Conservation (phyloP, 2,329 filamentous ascomycete genomes). For the Xylaria sp. region DNA sequence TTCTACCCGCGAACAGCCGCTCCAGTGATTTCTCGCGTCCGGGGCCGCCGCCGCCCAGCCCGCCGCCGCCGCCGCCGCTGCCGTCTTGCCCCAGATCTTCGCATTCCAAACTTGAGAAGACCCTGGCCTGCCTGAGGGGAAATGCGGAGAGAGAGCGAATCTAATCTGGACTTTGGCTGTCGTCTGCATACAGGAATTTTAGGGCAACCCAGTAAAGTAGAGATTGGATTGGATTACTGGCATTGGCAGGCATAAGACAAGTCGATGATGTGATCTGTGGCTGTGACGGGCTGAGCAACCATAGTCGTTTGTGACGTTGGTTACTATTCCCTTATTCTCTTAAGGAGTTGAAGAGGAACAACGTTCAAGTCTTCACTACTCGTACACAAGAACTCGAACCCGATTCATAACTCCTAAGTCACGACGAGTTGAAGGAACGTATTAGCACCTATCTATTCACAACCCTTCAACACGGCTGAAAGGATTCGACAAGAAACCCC, state of each 20-base stretch:
- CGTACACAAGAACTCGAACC: too few relatives aligned
- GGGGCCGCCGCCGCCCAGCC: not conserved
- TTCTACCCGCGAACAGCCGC: not conserved
- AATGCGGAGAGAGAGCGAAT: constrained; percentile 9
- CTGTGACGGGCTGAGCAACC: constrained; percentile 8
- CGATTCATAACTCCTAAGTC: too few relatives aligned
- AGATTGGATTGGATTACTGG: not conserved
- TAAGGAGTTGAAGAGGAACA: too few relatives aligned
- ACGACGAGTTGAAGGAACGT: too few relatives aligned
- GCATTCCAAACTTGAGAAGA: not conserved
- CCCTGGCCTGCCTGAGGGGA: constrained; percentile 3
- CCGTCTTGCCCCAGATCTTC: constrained; percentile 3
- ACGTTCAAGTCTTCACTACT: too few relatives aligned
- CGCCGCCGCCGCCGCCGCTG: not conserved
- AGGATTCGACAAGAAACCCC: too few relatives aligned
- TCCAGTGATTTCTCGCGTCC: constrained; percentile 5
- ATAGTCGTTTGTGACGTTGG: not conserved
- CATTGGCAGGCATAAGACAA: not conserved
- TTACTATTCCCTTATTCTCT: too few relatives aligned
- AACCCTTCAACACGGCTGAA: too few relatives aligned
- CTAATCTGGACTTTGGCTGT: not conserved
- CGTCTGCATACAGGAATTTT: not conserved
- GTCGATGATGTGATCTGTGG: not conserved
- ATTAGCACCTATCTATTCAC: too few relatives aligned
- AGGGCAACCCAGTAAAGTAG: not conserved